Conservation (phyloP, 371 early-diverging fungal species). For the Syncephalastrum monosporum region DNA sequence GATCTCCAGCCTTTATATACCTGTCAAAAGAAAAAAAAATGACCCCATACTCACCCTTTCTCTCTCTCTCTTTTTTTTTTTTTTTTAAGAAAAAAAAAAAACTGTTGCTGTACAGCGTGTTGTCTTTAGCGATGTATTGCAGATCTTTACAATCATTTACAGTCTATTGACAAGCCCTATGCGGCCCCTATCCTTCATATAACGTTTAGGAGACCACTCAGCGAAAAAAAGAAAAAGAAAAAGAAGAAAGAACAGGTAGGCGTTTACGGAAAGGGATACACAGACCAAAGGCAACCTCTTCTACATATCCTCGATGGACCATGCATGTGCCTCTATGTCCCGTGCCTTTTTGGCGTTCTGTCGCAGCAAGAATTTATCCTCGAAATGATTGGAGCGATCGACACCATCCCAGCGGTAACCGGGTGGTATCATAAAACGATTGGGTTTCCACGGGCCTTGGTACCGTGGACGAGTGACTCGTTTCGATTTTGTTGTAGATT, state of each 20-base stretch:
- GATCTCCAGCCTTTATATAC: conserved; percentile 11
- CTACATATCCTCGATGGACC: conserved; percentile 74
- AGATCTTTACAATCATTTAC: conserved; percentile 16
- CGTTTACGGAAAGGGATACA: background rate
- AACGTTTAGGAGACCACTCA: conserved; percentile 14
- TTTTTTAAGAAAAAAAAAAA: too few species aligned
- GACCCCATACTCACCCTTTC: conserved; percentile 1
- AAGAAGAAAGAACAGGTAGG: conserved; percentile 6
- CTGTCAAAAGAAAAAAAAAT: conserved; percentile 5
- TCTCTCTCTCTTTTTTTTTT: background rate
- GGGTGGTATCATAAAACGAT: conserved; percentile 81
- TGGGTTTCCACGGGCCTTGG: conserved; percentile 71
- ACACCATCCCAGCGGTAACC: conserved; percentile 94
- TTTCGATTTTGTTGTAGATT: conserved; percentile 16
- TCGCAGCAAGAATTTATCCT: conserved; percentile 58
- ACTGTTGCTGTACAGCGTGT: conserved; percentile 2
- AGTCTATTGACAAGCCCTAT: conserved; percentile 17
- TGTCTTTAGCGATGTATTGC: conserved; percentile 18
- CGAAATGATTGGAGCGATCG: conserved; percentile 87
- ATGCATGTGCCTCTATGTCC: conserved; percentile 59
- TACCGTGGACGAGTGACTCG: conserved; percentile 46
- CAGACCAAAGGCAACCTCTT: background rate
- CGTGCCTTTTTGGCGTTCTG: conserved; percentile 48
- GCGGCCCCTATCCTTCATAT: conserved; percentile 20
- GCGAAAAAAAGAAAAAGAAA: conserved; percentile 3